Base-by-base conservation (phyloP, 2,329 filamentous ascomycete genomes). In the Colletotrichum chrysophilum region DNA sequence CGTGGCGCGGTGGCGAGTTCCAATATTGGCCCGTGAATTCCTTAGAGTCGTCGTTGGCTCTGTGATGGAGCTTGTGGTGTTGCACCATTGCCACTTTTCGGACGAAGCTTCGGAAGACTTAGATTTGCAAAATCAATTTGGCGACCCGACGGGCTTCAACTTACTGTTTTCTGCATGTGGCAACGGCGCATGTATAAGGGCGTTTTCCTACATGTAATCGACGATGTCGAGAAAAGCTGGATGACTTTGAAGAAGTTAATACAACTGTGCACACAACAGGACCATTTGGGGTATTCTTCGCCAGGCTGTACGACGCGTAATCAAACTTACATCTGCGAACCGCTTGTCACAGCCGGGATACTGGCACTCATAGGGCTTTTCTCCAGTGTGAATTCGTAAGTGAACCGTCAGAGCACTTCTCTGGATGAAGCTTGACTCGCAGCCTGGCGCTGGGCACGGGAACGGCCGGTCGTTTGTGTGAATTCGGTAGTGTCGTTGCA, bases 401-500 rank as follows among this genome's bases (percentile, higher is more conserved):
- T 94, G 93, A 52, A 94, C 93, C 3, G 92, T 94, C 78, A 94
- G 84, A 52, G 93, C 93, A 82, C 92, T 94, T 75, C 92, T 87
- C 80, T 94, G 93, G 78, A 94, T 94, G 82, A 94, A 94, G 83
- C 91, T 92, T 85, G 94, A 94, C 60, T 91, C 91, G 80, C 93
- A 94, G 7, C 89, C 90, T 10, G 87, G 87, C 12, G 87, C 89
- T 71, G 86, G 86, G 84, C 92, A 94, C 34, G 88, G 87, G 81
- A 93, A 94, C 9, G 93, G 93, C 21, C 92, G 87, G 83, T 94
- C 92, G 80, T 94, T 94, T 70, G 93, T 94, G 83, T 94, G 93
- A 80, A 94, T 94, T 76, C 93, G 89, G 80, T 93, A 93, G 80
- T 94, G 93, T 81, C 93, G 89, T 80, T 93, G 92, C 76, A 94